These are phyloP conservation scores for Chenopodium album DNA, from an alignment of 148 eudicot species.

Conservation along the genomic window DNA sequence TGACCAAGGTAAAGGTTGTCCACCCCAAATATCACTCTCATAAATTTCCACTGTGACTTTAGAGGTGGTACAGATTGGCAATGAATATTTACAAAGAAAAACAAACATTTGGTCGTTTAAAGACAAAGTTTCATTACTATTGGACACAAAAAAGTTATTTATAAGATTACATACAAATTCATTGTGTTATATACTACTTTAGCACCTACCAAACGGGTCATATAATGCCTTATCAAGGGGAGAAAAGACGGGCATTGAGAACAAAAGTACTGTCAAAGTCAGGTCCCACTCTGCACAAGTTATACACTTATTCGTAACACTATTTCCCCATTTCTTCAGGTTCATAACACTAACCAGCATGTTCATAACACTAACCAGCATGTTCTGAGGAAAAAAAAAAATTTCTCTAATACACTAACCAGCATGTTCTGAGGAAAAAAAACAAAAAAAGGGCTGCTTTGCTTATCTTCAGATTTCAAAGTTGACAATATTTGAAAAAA, in stretches of 20 bases:
- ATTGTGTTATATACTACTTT: background rate
- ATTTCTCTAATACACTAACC: no score
- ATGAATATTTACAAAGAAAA: background rate
- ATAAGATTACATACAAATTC: background rate
- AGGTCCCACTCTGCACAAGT: background rate
- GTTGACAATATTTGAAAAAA: no score
- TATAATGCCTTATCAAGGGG: background rate
- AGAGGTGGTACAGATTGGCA: background rate
- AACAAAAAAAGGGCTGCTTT: no score
- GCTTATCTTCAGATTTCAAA: no score
- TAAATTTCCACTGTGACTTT: background rate
- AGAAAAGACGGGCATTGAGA: background rate
- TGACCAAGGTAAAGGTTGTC: background rate
- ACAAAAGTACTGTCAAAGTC: background rate
- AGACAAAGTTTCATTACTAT: no score
- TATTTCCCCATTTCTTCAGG: background rate
- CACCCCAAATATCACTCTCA: background rate
- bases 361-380: background rate
- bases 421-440: background rate
- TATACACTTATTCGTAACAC: background rate
- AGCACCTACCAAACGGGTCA: background rate
- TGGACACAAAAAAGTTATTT: background rate
- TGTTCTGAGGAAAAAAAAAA: background rate
- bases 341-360: no score
- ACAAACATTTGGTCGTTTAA: no score